Conservation (phyloP, 495 filamentous ascomycete species). For the Opeltia flavorubescens region DNA sequence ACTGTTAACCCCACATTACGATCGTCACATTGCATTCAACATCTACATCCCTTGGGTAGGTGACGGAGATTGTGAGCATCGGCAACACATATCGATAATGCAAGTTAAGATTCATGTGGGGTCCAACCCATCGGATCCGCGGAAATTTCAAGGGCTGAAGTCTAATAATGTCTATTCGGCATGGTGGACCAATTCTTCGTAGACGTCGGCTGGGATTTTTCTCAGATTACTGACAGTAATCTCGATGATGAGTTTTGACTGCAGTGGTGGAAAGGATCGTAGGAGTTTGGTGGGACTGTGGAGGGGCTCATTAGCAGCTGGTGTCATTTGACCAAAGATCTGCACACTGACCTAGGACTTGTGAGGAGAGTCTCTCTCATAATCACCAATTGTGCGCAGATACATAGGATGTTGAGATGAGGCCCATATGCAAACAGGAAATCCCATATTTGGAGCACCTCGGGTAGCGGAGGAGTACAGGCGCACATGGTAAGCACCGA, state of each 20-base stretch:
- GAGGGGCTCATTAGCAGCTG: neutral
- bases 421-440: slow-evolving; percentile 92
- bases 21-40: no score
- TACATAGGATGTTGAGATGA: slow-evolving; percentile 90
- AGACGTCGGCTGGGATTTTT: slow-evolving; percentile 80
- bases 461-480: slow-evolving; percentile 90
- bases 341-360: slow-evolving; percentile 52
- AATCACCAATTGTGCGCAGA: slow-evolving; percentile 87
- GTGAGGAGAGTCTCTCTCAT: slow-evolving; percentile 72
- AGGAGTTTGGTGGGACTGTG: slow-evolving; percentile 78
- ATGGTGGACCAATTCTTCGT: slow-evolving; percentile 75
- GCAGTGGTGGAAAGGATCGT: slow-evolving; percentile 73
- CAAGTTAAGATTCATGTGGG: no score
- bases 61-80: no score
- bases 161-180: slow-evolving; percentile 41
- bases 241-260: slow-evolving; percentile 67
- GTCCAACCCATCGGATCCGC: no score
- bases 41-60: no score
- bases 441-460: slow-evolving; percentile 94
- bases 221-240: slow-evolving; percentile 64
- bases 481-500: slow-evolving; percentile 90
- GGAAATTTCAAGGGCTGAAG: no score
- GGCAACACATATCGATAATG: no score
- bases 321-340: neutral
- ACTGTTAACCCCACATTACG: no score